phyloP scores from a whole-genome alignment of 495 filamentous ascomycete species.

The Cryomyces minteri region DNA sequence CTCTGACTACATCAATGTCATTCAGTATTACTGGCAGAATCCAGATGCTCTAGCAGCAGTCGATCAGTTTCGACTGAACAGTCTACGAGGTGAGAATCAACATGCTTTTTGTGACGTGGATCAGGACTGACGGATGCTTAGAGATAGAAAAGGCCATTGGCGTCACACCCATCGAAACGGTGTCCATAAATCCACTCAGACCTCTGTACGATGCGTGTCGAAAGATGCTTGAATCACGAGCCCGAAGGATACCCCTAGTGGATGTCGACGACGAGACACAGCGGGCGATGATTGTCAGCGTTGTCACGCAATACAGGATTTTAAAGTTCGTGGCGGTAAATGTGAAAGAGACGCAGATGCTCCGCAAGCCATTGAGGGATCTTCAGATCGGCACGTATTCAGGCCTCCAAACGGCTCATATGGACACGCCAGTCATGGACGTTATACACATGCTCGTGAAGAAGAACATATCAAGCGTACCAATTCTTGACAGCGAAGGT shows the following conservation, averaged over 20 bases:
- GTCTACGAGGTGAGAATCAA: constrained; percentile 52
- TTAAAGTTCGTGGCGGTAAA: constrained; percentile 98
- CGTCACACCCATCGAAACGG: constrained; percentile 81
- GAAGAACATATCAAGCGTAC: constrained; percentile 83
- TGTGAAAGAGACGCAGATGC: constrained; percentile 70
- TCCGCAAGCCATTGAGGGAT: constrained; percentile 74
- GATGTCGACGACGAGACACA: constrained; percentile 91
- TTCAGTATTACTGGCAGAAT: constrained; percentile 99
- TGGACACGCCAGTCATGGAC: constrained; percentile 88
- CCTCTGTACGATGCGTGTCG: constrained; percentile 92
- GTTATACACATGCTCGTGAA: constrained; percentile 91
- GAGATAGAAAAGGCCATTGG: constrained; percentile 91
- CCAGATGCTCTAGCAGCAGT: constrained; percentile 75
- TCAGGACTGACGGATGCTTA: constrained; percentile 18
- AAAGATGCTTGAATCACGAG: constrained; percentile 81
- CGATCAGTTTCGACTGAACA: constrained; percentile 87
- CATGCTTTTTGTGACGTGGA: background rate
- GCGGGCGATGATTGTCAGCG: constrained; percentile 82
- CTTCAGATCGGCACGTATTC: constrained; percentile 75
- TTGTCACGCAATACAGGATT: constrained; percentile 95
- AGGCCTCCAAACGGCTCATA: constrained; percentile 61
- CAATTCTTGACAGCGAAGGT: constrained; percentile 73
- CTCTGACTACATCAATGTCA: constrained; percentile 95
- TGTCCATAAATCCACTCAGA: constrained; percentile 75
- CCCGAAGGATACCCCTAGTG: constrained; percentile 83